These are phyloP conservation scores for Malassezia cuniculi DNA, from an alignment of 1,284 basidiomycete species.

Conservation along the genomic window DNA sequence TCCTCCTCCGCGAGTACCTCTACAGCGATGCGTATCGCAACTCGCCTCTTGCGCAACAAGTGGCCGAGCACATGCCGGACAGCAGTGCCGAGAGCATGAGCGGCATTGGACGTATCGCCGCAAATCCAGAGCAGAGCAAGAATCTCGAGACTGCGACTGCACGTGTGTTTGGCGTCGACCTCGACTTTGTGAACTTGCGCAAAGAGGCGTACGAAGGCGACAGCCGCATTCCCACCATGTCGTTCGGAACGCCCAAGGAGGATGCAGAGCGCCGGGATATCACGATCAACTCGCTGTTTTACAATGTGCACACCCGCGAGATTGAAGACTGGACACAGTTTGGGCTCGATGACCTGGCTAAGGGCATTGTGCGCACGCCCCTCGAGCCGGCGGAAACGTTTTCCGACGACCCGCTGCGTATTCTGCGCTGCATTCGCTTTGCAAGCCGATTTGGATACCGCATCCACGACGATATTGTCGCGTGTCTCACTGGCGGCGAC, in stretches of 20 bases:
- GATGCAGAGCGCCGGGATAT: slow-evolving; percentile 83
- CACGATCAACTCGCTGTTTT: slow-evolving; percentile 92
- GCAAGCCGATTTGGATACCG: slow-evolving; percentile 75
- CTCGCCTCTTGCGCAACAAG: slow-evolving; percentile 35
- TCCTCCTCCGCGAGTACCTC: slow-evolving; percentile 61
- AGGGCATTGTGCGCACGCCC: slow-evolving; percentile 75
- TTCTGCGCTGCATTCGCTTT: slow-evolving; percentile 81
- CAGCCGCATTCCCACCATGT: slow-evolving; percentile 74
- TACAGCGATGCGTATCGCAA: slow-evolving; percentile 46
- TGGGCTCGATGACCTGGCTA: slow-evolving; percentile 71
- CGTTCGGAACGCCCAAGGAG: slow-evolving; percentile 80
- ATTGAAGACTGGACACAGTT: slow-evolving; percentile 80
- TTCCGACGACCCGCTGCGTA: slow-evolving; percentile 79
- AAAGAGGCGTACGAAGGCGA: slow-evolving; percentile 74
- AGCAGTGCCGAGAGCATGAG: slow-evolving; percentile 19
- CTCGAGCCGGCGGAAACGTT: slow-evolving; percentile 77
- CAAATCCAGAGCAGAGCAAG: slow-evolving; percentile 94
- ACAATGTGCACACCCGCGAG: slow-evolving; percentile 75
- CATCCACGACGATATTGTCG: slow-evolving; percentile 58
- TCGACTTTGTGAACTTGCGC: slow-evolving; percentile 89
- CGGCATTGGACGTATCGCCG: slow-evolving; percentile 62
- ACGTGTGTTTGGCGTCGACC: slow-evolving; percentile 64
- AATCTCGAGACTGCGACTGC: slow-evolving; percentile 94
- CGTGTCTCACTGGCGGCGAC: slow-evolving; percentile 32
- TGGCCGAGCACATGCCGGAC: background rate